Evolutionary conservation across 2,329 filamentous ascomycete genomes (phyloP).

Genomic region (Neonectria neomacrospora): DNA sequence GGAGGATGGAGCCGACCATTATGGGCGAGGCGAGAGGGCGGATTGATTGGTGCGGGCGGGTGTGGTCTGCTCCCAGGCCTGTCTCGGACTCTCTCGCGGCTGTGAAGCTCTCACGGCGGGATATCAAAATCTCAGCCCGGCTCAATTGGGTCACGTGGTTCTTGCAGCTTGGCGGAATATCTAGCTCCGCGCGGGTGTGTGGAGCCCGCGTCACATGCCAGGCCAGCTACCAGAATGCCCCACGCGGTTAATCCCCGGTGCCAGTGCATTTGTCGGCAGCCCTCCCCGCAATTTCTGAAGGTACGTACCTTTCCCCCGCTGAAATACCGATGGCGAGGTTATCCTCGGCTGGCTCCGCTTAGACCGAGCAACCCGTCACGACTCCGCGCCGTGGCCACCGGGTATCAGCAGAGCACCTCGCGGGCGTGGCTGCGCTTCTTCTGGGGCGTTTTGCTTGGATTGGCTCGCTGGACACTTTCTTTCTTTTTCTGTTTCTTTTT

Average conservation of each 20-base stretch:
- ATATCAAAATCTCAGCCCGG: conserved; percentile 43
- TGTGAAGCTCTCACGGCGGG: conserved; percentile 28
- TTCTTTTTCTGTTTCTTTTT: too few relatives aligned
- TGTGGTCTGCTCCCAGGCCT: conserved; percentile 31
- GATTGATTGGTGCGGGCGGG: conserved; percentile 37
- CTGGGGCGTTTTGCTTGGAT: not conserved
- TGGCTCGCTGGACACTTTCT: not conserved
- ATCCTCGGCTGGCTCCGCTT: conserved; percentile 30
- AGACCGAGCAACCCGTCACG: conserved; percentile 16
- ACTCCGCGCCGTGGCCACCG: conserved; percentile 2
- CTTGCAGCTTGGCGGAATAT: conserved; percentile 7
- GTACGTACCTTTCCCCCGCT: conserved; percentile 15
- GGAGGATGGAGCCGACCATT: conserved; percentile 52
- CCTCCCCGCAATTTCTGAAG: conserved; percentile 23
- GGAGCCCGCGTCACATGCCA: conserved; percentile 39
- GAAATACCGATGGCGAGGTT: conserved; percentile 19
- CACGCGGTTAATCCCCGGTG: conserved; percentile 44
- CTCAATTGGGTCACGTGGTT: conserved; percentile 30
- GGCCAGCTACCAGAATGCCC: conserved; percentile 17
- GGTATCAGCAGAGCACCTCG: conserved; percentile 2
- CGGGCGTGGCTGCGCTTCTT: not conserved
- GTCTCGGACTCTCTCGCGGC: conserved; percentile 24
- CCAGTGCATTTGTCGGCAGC: conserved; percentile 2
- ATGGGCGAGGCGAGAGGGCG: conserved; percentile 40
- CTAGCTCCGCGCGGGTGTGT: conserved; percentile 27